Percentiles rank a stretch among this genome's conserved stretches.
These are phyloP conservation scores for Copromyces sp. DNA, from an alignment of 495 filamentous ascomycete genomes.

Conservation along the genomic window DNA sequence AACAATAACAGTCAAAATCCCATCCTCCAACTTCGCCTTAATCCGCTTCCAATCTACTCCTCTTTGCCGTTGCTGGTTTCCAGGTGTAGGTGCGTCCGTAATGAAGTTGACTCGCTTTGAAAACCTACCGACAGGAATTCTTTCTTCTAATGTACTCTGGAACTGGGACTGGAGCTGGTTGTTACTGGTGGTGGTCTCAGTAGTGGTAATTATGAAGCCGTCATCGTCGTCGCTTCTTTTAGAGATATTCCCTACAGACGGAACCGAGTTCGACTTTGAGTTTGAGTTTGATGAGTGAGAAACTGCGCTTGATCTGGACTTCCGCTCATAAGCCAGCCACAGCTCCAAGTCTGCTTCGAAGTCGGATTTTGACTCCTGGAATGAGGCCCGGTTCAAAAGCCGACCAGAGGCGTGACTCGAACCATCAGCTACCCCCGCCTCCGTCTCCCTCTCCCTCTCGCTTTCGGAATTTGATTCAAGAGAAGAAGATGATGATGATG, in stretches of 20 bases:
- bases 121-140: neutral
- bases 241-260: neutral
- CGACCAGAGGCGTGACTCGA: too few species aligned
- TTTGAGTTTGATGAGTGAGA: neutral
- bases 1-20: slow-evolving; percentile 41
- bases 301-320: neutral
- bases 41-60: slow-evolving; percentile 58
- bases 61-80: slow-evolving; percentile 13
- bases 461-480: neutral
- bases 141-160: neutral
- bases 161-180: neutral
- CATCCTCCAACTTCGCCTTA: slow-evolving; percentile 59
- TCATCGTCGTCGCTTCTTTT: neutral
- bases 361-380: neutral
- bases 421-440: too few species aligned
- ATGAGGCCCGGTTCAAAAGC: neutral
- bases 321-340: neutral
- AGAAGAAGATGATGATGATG: neutral
- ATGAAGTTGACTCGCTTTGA: neutral
- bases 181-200: neutral
- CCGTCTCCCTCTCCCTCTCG: too few species aligned
- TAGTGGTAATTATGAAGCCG: neutral
- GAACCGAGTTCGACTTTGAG: neutral
- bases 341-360: neutral
- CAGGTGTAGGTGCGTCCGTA: neutral